Conservation (phyloP, 352 stramenopile species). For the Phytophthora constricta region DNA sequence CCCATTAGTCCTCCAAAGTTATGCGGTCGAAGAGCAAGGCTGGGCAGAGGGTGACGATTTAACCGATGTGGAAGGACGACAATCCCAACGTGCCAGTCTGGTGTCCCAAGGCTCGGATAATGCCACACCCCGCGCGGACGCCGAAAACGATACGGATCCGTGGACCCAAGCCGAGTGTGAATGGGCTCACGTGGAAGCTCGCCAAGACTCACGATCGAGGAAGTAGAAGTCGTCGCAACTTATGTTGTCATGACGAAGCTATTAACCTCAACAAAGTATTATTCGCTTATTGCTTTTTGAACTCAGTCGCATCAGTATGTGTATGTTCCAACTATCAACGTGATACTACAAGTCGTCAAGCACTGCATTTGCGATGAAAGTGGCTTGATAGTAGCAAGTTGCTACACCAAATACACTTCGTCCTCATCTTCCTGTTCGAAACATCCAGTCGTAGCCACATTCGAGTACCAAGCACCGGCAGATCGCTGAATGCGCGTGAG, state of each 20-base stretch:
- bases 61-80: constrained; percentile 16
- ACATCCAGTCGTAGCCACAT: constrained; percentile 34
- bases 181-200: constrained; percentile 69
- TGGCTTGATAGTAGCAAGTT: too few relatives aligned
- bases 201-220: constrained; percentile 43
- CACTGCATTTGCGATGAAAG: neutral
- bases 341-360: too few relatives aligned
- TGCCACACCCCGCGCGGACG: constrained; percentile 37
- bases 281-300: too few relatives aligned
- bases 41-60: too few relatives aligned
- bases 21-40: constrained; percentile 51
- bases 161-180: constrained; percentile 75
- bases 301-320: too few relatives aligned
- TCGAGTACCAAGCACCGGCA: constrained; percentile 48
- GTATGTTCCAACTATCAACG: too few relatives aligned
- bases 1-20: constrained; percentile 69
- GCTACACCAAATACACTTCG: constrained; percentile 31
- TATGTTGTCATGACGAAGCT: too few relatives aligned
- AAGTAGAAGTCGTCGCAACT: too few relatives aligned
- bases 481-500: constrained; percentile 52
- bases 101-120: constrained; percentile 49
- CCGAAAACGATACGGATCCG: constrained; percentile 51
- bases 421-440: constrained; percentile 42
- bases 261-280: neutral
- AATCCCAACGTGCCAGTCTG: constrained; percentile 32